Percentiles rank a stretch among this genome's conserved stretches.
These are phyloP conservation scores for Colletotrichum scovillei DNA, from an alignment of 2,329 filamentous ascomycete genomes.

Conservation along the genomic window DNA sequence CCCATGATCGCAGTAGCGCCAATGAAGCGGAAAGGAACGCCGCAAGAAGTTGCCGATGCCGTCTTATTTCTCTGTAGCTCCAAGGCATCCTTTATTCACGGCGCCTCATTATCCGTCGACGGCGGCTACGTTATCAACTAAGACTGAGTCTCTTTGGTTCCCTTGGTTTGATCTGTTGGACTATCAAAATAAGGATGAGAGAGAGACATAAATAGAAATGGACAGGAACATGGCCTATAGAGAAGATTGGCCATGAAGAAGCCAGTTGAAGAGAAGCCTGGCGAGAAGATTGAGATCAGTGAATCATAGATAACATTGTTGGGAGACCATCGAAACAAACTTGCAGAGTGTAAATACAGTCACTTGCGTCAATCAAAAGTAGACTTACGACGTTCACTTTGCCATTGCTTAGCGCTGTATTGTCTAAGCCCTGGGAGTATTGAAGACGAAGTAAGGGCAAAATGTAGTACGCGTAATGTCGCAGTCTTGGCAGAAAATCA, in stretches of 20 bases:
- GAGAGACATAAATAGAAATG: background rate
- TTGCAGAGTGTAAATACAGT: background rate
- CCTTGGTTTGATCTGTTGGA: too few relatives aligned
- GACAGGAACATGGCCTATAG: background rate
- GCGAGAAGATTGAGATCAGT: background rate
- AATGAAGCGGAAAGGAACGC: constrained; percentile 53
- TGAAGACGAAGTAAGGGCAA: background rate
- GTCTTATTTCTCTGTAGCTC: constrained; percentile 56
- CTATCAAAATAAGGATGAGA: too few relatives aligned
- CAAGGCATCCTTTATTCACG: constrained; percentile 59
- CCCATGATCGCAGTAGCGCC: constrained; percentile 47
- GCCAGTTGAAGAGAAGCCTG: background rate
- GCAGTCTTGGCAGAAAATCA: background rate
- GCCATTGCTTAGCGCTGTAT: background rate
- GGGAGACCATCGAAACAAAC: background rate
- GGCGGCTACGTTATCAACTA: constrained; percentile 50
- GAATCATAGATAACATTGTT: background rate
- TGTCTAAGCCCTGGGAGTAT: background rate
- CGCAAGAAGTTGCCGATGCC: constrained; percentile 59
- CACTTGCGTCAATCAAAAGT: background rate
- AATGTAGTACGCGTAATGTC: background rate
- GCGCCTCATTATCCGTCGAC: constrained; percentile 55
- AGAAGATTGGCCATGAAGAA: background rate
- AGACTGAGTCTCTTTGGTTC: too few relatives aligned
- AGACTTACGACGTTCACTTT: background rate